These are phyloP conservation scores for Dioscorea dumetorum DNA, from an alignment of 106 monocot genomes.

Conservation along the genomic window DNA sequence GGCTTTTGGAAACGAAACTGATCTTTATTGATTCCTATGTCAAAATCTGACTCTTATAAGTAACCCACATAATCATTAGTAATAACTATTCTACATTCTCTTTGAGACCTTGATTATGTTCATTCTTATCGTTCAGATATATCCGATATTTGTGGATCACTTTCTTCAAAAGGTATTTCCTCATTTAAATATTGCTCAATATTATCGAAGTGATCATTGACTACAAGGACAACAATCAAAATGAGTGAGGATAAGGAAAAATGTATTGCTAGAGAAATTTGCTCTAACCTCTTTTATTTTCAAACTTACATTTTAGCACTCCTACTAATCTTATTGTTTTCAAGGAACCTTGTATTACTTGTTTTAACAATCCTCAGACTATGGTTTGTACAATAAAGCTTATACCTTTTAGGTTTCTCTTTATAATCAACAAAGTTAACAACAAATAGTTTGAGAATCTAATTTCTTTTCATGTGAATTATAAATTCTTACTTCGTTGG, in stretches of 20 bases:
- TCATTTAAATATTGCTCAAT: too few relatives aligned
- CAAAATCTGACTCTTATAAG: too few relatives aligned
- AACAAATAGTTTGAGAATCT: not conserved
- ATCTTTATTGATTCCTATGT: too few relatives aligned
- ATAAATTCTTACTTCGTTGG: constrained; percentile 3
- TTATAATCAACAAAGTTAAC: not conserved
- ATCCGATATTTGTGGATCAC: too few relatives aligned
- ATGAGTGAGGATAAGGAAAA: not conserved
- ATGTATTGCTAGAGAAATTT: not conserved
- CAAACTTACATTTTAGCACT: not conserved
- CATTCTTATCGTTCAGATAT: too few relatives aligned
- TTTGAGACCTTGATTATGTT: too few relatives aligned
- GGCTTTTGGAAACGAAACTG: too few relatives aligned
- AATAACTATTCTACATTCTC: too few relatives aligned
- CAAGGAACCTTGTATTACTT: not conserved
- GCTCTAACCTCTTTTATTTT: not conserved
- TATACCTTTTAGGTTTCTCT: constrained; percentile 1
- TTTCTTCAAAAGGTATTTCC: too few relatives aligned
- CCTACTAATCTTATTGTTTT: too few relatives aligned
- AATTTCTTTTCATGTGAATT: constrained; percentile 6
- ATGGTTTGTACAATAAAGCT: constrained; percentile 4
- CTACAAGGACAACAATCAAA: not conserved
- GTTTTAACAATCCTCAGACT: constrained; percentile 1
- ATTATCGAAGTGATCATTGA: too few relatives aligned
- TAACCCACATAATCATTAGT: too few relatives aligned